phyloP scores from a whole-genome alignment of 1,284 basidiomycete genomes.

The Porphyrellus sp. region DNA sequence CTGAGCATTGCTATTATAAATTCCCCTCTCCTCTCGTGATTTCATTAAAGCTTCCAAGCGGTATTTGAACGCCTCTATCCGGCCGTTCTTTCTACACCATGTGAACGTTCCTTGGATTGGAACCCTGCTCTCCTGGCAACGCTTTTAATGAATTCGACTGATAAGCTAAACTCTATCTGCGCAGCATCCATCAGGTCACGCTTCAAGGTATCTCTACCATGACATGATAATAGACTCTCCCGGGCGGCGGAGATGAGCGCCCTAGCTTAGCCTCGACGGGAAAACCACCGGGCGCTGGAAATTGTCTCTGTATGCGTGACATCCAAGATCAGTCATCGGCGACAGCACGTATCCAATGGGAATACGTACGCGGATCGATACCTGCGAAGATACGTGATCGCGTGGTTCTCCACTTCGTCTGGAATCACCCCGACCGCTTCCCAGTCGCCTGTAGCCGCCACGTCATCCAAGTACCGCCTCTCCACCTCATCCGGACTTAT shows the following conservation, averaged over 20 bases:
- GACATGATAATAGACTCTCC: slow-evolving; percentile 24
- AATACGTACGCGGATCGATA: slow-evolving; percentile 77
- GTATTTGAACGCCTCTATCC: slow-evolving; percentile 25
- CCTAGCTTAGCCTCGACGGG: slow-evolving; percentile 35
- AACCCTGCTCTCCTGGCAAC: slow-evolving; percentile 32
- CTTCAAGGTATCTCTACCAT: slow-evolving; percentile 9
- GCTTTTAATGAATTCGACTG: slow-evolving; percentile 21
- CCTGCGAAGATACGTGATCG: slow-evolving; percentile 87
- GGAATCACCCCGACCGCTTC: slow-evolving; percentile 66
- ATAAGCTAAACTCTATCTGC: slow-evolving; percentile 29
- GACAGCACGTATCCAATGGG: slow-evolving; percentile 6
- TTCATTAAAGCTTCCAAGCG: slow-evolving; percentile 21
- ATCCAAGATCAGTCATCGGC: slow-evolving; percentile 14
- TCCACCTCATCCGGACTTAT: slow-evolving; percentile 89
- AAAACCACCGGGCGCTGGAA: slow-evolving; percentile 52
- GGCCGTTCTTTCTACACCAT: slow-evolving; percentile 18
- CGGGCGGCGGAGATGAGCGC: slow-evolving; percentile 26
- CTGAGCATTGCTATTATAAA: slow-evolving; percentile 32
- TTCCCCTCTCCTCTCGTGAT: slow-evolving; percentile 19
- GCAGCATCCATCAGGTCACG: slow-evolving; percentile 18
- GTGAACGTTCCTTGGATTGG: slow-evolving; percentile 18
- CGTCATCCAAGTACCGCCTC: slow-evolving; percentile 86
- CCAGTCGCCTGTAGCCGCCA: slow-evolving; percentile 62
- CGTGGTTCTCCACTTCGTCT: slow-evolving; percentile 85
- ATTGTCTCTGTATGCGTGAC: slow-evolving; percentile 43